These are phyloP conservation scores for Plicaturopsis crispa DNA, from an alignment of 768 basidiomycete species.

Conservation along the genomic window DNA sequence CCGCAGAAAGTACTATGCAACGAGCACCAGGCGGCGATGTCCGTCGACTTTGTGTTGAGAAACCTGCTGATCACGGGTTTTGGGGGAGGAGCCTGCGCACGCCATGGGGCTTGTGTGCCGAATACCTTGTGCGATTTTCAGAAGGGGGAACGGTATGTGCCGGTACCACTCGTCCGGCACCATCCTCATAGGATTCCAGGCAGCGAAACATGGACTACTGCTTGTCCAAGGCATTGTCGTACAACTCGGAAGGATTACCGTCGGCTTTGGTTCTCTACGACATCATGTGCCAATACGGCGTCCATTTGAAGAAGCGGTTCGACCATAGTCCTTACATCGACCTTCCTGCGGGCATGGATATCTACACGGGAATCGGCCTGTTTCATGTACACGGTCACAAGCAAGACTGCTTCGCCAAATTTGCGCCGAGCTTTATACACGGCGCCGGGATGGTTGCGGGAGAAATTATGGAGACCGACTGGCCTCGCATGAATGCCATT, in stretches of 20 bases:
- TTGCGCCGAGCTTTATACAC: constrained; percentile 7
- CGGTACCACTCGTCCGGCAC: not conserved
- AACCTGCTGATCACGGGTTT: not conserved
- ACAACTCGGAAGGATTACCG: not conserved
- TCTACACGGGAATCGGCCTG: constrained; percentile 13
- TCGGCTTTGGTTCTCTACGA: constrained; percentile 5
- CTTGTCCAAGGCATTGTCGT: not conserved
- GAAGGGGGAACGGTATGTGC: constrained; percentile 2
- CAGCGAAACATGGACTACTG: constrained; percentile 5
- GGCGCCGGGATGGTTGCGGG: constrained; percentile 1
- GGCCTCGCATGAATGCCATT: too few species aligned
- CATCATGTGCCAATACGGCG: constrained; percentile 10
- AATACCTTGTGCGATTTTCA: constrained; percentile 3
- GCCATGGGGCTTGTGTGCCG: not conserved
- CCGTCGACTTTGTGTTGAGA: not conserved
- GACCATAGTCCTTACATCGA: constrained; percentile 1
- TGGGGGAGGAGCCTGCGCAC: not conserved
- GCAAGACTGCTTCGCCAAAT: constrained; percentile 17
- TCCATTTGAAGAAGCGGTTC: constrained; percentile 1
- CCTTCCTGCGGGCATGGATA: not conserved
- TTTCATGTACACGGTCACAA: constrained; percentile 20
- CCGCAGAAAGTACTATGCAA: not conserved
- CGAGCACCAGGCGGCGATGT: not conserved
- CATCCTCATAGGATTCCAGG: not conserved
- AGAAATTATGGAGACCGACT: constrained; percentile 6